Base-by-base conservation (phyloP, 345 rosid species). In the Laguncularia racemosa region DNA sequence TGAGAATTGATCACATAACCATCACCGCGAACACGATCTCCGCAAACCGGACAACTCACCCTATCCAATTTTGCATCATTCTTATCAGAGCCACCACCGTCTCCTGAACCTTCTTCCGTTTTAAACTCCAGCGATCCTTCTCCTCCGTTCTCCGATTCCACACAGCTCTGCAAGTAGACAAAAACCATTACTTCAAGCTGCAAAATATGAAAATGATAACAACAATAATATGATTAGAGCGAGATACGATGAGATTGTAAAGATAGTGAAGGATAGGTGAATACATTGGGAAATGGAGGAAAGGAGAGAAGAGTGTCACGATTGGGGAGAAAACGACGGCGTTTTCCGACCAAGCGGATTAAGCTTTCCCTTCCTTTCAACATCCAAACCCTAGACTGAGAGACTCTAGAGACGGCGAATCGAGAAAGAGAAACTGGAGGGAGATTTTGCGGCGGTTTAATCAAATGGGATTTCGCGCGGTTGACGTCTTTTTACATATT, bases 341-440 rank as follows among this genome's bases (percentile, higher is more conserved):
- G 88, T 55, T 80, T 84, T 4, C 95, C 95, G 28, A 88, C 76
- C 61, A 92, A 73, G 44, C 88, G 76, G 56, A 73, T 57, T 65
- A 91, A 70, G 69, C 96, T 91, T 45, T 86, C 87, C 55, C 76
- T 77, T 50, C 96, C 98, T 16, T 72, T 71, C 16, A 91, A 66
- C 95, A 88, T 88, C 44, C n/a, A 33, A 33, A 33, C 51, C 14
- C 19, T 46, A 47, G 16, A 50, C 28, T 47, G 14, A 23, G 7
- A 12, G 16, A 44, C 6, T 16, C 33, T 11, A n/a, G 59, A n/a
- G 47, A 43, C 46, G 46, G 40, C 10, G 40, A 33, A 33, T 33
- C 40, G 4, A 33, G 40, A 33, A 19, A 51, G 23, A 13, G 55
- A 9, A 21, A 14, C 3, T 11, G 55, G n/a, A 15, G 33, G 21